Percentiles rank a stretch among this genome's conserved stretches.
These are phyloP conservation scores for Suillus tomentosus DNA, from an alignment of 768 basidiomycete species.

Conservation along the genomic window DNA sequence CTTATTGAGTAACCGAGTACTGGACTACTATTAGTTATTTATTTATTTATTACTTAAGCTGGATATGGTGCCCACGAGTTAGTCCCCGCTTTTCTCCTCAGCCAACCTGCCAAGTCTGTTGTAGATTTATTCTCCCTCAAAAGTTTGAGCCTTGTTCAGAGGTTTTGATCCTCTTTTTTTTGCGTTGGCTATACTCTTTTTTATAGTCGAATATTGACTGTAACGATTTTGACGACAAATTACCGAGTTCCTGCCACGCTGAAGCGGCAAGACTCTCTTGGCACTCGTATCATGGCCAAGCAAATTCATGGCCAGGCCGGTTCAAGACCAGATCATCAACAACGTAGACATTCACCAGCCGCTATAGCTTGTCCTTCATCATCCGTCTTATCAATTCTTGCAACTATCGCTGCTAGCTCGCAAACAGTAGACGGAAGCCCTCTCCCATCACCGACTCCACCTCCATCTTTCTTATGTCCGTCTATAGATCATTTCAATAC, in stretches of 20 bases:
- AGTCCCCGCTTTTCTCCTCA: slow-evolving; percentile 10
- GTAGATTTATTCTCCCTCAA: background rate
- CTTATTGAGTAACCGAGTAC: background rate
- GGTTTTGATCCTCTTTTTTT: background rate
- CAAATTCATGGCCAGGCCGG: slow-evolving; percentile 42
- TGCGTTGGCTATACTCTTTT: slow-evolving; percentile 13
- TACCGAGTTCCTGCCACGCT: slow-evolving; percentile 30
- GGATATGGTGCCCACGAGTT: slow-evolving; percentile 18
- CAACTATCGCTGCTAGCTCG: slow-evolving; percentile 53
- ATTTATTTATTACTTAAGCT: slow-evolving; percentile 27
- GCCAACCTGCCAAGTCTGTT: background rate
- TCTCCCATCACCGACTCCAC: slow-evolving; percentile 34
- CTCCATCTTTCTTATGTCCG: slow-evolving; percentile 66
- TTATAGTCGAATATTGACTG: slow-evolving; percentile 20
- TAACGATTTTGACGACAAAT: slow-evolving; percentile 11
- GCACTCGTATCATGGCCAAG: slow-evolving; percentile 54
- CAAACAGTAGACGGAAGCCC: slow-evolving; percentile 50
- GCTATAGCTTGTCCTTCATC: slow-evolving; percentile 45
- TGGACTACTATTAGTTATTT: background rate
- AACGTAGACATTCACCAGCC: slow-evolving; percentile 23
- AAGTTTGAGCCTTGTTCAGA: background rate
- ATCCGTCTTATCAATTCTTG: slow-evolving; percentile 55
- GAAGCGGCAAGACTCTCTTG: slow-evolving; percentile 36
- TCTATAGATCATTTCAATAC: slow-evolving; percentile 33
- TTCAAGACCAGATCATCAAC: slow-evolving; percentile 7